Conservation (phyloP, 139 green algal genomes). For the Chlamydomonas sp. region DNA sequence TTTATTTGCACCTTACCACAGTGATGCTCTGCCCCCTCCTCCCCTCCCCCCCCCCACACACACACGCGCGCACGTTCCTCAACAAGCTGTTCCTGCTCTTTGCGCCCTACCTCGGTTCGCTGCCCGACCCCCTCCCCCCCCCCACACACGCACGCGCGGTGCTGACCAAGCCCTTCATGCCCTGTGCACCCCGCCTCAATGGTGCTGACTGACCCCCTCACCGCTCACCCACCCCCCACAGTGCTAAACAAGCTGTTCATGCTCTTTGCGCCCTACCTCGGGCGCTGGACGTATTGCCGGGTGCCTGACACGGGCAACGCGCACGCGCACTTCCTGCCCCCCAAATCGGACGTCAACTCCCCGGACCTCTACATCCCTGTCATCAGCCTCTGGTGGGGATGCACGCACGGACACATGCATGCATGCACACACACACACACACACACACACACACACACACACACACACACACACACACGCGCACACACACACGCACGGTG, state of each 20-base stretch:
- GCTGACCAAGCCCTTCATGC: no score
- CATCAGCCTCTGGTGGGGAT: slow-evolving; percentile 80
- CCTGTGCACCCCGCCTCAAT: no score
- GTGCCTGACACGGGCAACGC: no score
- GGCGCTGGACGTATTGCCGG: slow-evolving; percentile 76
- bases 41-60: no score
- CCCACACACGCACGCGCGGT: no score
- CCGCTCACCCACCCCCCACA: slow-evolving; percentile 30
- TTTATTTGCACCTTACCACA: no score
- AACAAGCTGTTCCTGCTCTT: slow-evolving; percentile 91
- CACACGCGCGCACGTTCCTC: no score
- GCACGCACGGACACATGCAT: not conserved
- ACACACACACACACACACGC: slow-evolving; percentile 3
- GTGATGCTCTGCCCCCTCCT: no score
- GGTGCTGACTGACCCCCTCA: no score
- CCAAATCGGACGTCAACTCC: slow-evolving; percentile 81
- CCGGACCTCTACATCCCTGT: slow-evolving; percentile 95
- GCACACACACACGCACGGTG: not conserved
- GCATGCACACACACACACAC: not conserved
- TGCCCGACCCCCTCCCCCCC: no score
- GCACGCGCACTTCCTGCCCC: slow-evolving; percentile 85
- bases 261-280: slow-evolving; percentile 83
- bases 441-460: not conserved
- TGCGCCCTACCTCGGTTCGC: slow-evolving; percentile 79
- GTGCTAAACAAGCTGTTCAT: slow-evolving; percentile 86